Base-by-base conservation (phyloP, 106 monocot genomes). In the Posidonia australis region DNA sequence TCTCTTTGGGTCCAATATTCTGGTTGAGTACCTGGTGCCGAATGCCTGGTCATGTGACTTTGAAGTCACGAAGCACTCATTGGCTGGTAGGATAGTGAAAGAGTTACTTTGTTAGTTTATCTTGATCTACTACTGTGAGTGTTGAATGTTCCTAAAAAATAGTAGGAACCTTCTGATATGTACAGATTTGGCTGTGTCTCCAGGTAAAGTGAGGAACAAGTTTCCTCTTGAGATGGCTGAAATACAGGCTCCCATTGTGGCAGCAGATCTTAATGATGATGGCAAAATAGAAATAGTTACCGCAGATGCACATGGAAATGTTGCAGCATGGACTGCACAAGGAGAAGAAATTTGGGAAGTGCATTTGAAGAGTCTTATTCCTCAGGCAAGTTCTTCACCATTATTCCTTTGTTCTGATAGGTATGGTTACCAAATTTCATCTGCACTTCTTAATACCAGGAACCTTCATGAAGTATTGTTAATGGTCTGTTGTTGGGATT, bases 201-300 rank as follows among this genome's bases (percentile, higher is more conserved):
- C 69, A 96, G 96, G 96, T 57, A 96, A 81, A 46, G 65, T 85
- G 19, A 84, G 96, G 71, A 56, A 70, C 19, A 87, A 79, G 51
- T 96, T 96, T 73, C 96, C 96, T 48, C 76, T 96, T 63, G 96
- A 96, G 80, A 96, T 96, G 96, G 96, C 90, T 62, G 87, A 87
- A 74, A 96, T 96, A 76, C 96, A 96, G 59, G 87, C 74, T 55
- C 70, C 80, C 46, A 80, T 87, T 13, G 74, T 96, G 6, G 90
- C 90, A 59, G 96, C 84, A 30, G 96, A 96, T 73, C 83, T 96
- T 57, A 96, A 96, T 68, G 96, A 96, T 82, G 96, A 96, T 79
- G 96, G 96, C 41, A 96, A 96, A 75, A 82, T 96, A 58, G 96
- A 96, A 79, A 78, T 96, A 75, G 78, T 96, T 41, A 96, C 96